Base-by-base conservation (phyloP, 306 rosid genomes). In the Herpetospermum pedunculosum region DNA sequence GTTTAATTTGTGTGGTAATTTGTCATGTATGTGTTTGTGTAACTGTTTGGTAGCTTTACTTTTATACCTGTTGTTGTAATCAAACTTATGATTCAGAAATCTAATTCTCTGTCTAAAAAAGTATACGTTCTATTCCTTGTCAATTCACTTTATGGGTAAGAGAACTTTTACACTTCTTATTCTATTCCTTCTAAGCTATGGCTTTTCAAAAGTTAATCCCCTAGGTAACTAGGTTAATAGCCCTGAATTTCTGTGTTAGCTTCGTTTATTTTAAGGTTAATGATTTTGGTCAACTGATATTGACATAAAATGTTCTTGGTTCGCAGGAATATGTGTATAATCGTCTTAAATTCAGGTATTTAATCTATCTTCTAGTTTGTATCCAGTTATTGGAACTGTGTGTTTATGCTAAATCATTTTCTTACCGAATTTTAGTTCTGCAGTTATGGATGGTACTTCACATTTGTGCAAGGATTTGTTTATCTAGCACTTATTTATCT, bases 361-460 rank as follows among this genome's bases (percentile, higher is more conserved):
- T 40, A 23, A 14, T 38, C 18, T n/a, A 4, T 74, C 40, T 74
- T 57, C 2, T 35, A 35, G 53, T 55, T 55, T 32, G 10, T 21
- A 8, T 13, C 4, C 28, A 34, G 30, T 28, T 50, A 60, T 18
- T 68, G 50, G 53, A 46, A 50, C 1, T n/a, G 28, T 19, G 25
- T 72, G 15, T 71, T 46, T 73, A 23, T 65, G 12, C 57, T 59
- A 47, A 35, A 8, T 6, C 38, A 10, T 23, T 40, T 58, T 53
- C n/a, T 47, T 32, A 21, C 43, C 30, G 1, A 43, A 34, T 18
- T 54, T 49, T 48, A 49, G 47, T 44, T 28, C 18, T 78, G 55
- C 85, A 88, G 92, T 79, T 88, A 71, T 62, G 92, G 92, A 18
- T 88, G 92, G 92, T 85, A 88, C 72, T 85, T 88, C 80, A 88